Base-by-base conservation (phyloP, 495 filamentous ascomycete genomes). In the Penicillium goetzii region DNA sequence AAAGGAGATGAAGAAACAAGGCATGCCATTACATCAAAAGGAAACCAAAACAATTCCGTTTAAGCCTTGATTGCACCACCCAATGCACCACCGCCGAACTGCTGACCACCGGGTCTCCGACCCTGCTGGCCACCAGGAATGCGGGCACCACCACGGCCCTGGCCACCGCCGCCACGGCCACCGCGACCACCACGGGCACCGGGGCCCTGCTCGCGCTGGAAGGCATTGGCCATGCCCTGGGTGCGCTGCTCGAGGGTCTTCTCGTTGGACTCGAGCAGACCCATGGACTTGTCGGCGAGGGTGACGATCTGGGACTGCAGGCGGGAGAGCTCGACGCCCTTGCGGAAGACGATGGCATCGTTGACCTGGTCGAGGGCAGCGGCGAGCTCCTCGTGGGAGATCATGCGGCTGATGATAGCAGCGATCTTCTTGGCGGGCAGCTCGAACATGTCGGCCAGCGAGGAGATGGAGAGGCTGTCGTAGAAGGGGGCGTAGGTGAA, bases 401-500 rank as follows among this genome's bases (percentile, higher is more conserved):
- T 98, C 95, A 99, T 99, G 81, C 96, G 96, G 85, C 91, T 94
- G 73, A 99, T 88, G 61, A 99, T 86, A n/a, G 95, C 92, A 12
- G 89, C 81, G 34, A 97, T 94, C 83, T 97, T 98, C 78, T 89
- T 88, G 66, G 90, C 84, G 34, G 90, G 82, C 4, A 99, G 89
- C 74, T 98, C 94, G 78, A 99, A 99, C 95, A 99, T 98, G 56
- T 81, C 85, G 51, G 92, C 89, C 58, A 99, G 84, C 2, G 92
- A 92, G 63, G 81, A 80, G 72, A 98, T 83, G 63, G 92, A 88
- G 56, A 99, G 86, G 36, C 95, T 99, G 78, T 98, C 95, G 81
- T 99, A 99, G 85, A 94, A 99, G 55, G 95, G 95, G 45, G 95
- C 95, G 77, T 99, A 99, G 57, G 95, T 99, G 86, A 99, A 98